A percentile compares a stretch with the other conserved stretches of the same genome.
phyloP scores from a whole-genome alignment of 768 basidiomycete genomes.

The Pleurotus citrinopileatus region DNA sequence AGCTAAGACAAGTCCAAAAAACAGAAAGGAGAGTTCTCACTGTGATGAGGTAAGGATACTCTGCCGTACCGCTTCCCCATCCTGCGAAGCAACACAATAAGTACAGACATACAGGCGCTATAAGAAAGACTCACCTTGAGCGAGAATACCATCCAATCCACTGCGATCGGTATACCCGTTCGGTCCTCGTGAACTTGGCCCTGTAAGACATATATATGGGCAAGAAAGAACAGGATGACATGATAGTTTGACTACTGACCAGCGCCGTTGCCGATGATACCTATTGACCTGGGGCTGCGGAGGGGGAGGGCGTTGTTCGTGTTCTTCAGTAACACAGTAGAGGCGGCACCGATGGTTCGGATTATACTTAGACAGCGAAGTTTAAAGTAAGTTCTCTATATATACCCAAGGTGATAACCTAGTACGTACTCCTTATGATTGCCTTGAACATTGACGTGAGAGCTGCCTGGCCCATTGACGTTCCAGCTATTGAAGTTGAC shows the following conservation, averaged over 20 bases:
- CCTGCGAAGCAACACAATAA: slow-evolving; percentile 22
- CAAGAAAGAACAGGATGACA: neutral
- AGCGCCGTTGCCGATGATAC: slow-evolving; percentile 57
- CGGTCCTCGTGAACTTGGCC: slow-evolving; percentile 45
- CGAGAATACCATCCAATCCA: slow-evolving; percentile 57
- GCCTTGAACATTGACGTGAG: slow-evolving; percentile 54
- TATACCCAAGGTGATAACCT: neutral
- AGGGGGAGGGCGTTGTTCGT: slow-evolving; percentile 41
- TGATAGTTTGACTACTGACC: slow-evolving; percentile 19
- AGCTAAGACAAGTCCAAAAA: neutral
- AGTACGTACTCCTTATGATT: slow-evolving; percentile 44
- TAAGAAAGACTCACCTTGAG: slow-evolving; percentile 43
- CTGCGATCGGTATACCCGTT: slow-evolving; percentile 58
- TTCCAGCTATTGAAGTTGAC: slow-evolving; percentile 63
- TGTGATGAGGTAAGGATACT: slow-evolving; percentile 49
- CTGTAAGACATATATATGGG: neutral
- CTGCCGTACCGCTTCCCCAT: slow-evolving; percentile 49
- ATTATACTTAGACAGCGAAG: slow-evolving; percentile 39
- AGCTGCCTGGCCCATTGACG: slow-evolving; percentile 30
- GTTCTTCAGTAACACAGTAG: slow-evolving; percentile 66
- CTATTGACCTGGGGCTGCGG: slow-evolving; percentile 43
- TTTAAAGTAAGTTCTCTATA: slow-evolving; percentile 2
- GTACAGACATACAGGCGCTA: neutral
- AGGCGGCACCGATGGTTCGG: slow-evolving; percentile 56
- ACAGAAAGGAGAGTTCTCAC: slow-evolving; percentile 23